Evolutionary conservation across 768 basidiomycete species (phyloP), one percentile per base, ranked within the genome.

Genomic region (Daedaleopsis nitida): DNA sequence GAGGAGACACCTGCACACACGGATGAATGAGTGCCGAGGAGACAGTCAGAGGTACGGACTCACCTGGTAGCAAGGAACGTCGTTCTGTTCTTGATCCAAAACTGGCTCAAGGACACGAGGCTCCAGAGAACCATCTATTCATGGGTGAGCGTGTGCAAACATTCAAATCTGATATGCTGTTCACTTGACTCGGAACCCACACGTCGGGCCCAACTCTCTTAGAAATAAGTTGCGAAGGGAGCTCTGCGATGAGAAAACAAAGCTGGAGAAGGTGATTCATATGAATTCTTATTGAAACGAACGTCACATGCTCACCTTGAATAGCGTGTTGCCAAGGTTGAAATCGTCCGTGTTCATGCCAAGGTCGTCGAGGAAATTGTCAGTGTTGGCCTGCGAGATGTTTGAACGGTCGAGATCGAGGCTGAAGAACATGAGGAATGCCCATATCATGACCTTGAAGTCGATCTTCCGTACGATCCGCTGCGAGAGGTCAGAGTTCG

Each of bases 161-260:
- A 19, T 12, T 19, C 19, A 55, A 43, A 11, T 42, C 10, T 13
- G 11, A 43, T 35, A 24, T 16, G 37, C 8, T 9, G 58, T 39
- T 27, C 58, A 83, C 84, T 73, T 87, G 85, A 32, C 76, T 77
- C 1, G 85, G 84, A 57, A 88, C 79, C 86, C 86, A 88, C 10
- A 84, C 74, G 72, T 89, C 87, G 0, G 87, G 86, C 0, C 87
- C 87, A 24, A 89, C 73, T 5, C 85, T 78, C 69, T 90, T 89
- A 38, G 85, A 86, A 27, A 90, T 70, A 17, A 88, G 74, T 67
- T 89, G 87, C 0, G 86, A 88, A 17, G 87, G 87, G 16, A 89
- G 74, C 69, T 89, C 87, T 71, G 78, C 77, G 21, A 70, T 54
- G 16, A 74, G 58, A 63, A 74, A 74, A 60, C 66, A 67, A 10